Conservation (phyloP, 2,329 filamentous ascomycete species). For the Purpureocillium takamizusanense region DNA sequence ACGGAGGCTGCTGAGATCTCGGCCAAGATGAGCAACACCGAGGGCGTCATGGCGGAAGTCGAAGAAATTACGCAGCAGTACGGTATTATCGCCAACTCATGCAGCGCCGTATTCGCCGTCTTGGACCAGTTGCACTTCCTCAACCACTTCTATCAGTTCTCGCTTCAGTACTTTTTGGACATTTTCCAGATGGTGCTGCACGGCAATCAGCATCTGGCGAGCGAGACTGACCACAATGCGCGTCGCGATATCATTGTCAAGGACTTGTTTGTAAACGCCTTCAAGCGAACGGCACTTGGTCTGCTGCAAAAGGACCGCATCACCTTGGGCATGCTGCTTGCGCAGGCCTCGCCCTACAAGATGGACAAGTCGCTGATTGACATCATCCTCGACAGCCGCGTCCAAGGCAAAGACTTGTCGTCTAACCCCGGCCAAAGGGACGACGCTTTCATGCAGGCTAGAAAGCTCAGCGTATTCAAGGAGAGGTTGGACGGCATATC, state of each 20-base stretch:
- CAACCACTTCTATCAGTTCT: conserved; percentile 99
- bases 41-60: conserved; percentile 96
- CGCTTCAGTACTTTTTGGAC: conserved; percentile 92
- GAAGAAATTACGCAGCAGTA: conserved; percentile 94
- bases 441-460: conserved; percentile 59
- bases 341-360: conserved; percentile 89
- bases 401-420: conserved; percentile 72
- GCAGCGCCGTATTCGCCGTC: conserved; percentile 94
- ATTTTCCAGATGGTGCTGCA: conserved; percentile 92
- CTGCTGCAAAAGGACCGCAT: conserved; percentile 90
- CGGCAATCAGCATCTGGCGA: conserved; percentile 63
- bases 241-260: conserved; percentile 86
- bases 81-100: conserved; percentile 84
- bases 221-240: conserved; percentile 63
- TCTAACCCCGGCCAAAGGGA: conserved; percentile 55
- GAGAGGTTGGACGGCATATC: conserved; percentile 56
- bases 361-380: conserved; percentile 92
- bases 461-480: conserved; percentile 64
- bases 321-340: conserved; percentile 87
- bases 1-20: conserved; percentile 96
- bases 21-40: conserved; percentile 89
- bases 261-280: conserved; percentile 84
- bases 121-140: conserved; percentile 95
- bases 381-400: conserved; percentile 67
- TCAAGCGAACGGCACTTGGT: conserved; percentile 87